These are phyloP conservation scores for Mycena pura DNA, from an alignment of 768 basidiomycete species.

Conservation along the genomic window DNA sequence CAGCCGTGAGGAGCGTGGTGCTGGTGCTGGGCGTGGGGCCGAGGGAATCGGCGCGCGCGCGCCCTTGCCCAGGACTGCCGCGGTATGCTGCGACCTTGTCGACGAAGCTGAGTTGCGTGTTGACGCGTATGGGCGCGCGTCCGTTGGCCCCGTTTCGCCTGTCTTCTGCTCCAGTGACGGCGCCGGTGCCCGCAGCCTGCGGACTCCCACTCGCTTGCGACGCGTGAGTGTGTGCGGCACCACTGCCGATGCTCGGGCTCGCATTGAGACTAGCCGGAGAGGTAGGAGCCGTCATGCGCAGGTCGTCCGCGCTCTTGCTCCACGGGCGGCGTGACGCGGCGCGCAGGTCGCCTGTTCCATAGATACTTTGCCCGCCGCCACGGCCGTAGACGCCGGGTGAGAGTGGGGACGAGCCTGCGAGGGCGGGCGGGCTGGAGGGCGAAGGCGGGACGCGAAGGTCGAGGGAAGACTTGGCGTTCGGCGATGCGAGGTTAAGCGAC, in stretches of 20 bases:
- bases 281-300: conserved; percentile 55
- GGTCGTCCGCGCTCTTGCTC: conserved; percentile 84
- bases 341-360: conserved; percentile 58
- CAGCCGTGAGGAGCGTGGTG: too few relatives aligned
- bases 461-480: conserved; percentile 17
- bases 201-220: neutral
- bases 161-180: neutral
- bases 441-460: conserved; percentile 14
- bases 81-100: conserved; percentile 73
- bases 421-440: neutral
- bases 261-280: conserved; percentile 39
- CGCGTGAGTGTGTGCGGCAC: neutral
- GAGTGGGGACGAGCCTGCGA: conserved; percentile 19
- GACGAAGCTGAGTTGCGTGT: conserved; percentile 61
- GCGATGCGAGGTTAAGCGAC: conserved; percentile 14
- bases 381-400: conserved; percentile 32
- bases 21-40: conserved; percentile 41
- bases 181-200: neutral
- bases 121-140: conserved; percentile 34
- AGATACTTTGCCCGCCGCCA: neutral
- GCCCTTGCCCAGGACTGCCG: too few relatives aligned
- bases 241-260: too few relatives aligned
- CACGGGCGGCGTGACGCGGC: conserved; percentile 73
- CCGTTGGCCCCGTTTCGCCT: neutral
- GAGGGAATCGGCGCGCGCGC: conserved; percentile 39